Conservation (phyloP, 345 rosid genomes). For the Boechera divaricarpa region DNA sequence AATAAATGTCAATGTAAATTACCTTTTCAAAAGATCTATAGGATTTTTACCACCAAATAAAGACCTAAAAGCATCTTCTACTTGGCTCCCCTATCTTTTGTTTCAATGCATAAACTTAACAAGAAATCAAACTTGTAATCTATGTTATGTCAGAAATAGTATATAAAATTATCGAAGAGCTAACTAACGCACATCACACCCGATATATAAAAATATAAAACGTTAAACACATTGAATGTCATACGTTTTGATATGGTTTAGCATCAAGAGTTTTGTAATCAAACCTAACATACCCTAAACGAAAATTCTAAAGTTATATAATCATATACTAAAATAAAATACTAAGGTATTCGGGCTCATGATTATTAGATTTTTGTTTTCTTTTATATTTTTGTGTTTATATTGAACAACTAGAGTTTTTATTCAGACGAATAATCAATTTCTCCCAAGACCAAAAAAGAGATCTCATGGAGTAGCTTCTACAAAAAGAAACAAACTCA, state of each 20-base stretch:
- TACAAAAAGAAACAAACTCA: conserved; percentile 25
- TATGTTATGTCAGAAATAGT: neutral
- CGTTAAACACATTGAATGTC: neutral
- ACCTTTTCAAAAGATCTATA: conserved; percentile 28
- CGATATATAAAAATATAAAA: neutral
- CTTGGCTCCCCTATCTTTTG: neutral
- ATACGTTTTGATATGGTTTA: neutral
- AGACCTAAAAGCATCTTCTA: conserved; percentile 17
- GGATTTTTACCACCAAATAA: conserved; percentile 13
- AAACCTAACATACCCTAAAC: neutral
- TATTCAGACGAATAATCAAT: conserved; percentile 22
- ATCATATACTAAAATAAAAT: neutral
- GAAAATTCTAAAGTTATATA: conserved; percentile 9
- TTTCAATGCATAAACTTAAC: conserved; percentile 1
- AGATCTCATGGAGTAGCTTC: conserved; percentile 34
- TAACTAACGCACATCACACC: neutral
- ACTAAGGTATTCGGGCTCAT: conserved; percentile 2
- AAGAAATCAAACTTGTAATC: conserved; percentile 14
- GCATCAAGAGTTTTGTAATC: conserved; percentile 8
- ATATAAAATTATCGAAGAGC: neutral
- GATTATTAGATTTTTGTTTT: conserved; percentile 9
- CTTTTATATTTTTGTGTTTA: neutral
- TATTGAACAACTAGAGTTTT: conserved; percentile 16
- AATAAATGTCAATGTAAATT: conserved; percentile 33
- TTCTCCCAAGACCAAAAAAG: neutral